Base-by-base conservation (phyloP, 2,329 filamentous ascomycete species). In the Fusarium sp. region DNA sequence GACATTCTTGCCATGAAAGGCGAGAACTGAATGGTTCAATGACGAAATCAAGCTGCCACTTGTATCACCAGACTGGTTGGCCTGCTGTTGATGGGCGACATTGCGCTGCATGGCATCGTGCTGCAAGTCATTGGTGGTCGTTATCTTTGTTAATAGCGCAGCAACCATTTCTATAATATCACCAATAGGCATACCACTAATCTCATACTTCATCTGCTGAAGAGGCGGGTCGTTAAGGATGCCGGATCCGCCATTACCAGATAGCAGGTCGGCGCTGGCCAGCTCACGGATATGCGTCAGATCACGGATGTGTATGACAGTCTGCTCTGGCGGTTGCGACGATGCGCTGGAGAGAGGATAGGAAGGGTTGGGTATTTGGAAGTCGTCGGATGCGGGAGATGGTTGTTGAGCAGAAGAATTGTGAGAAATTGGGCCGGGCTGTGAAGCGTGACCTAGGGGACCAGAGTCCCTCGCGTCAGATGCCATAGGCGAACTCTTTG, bases 121-220 rank as follows among this genome's bases (percentile, higher is more conserved):
- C 80, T 98, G 95, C 55, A 92, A 85, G 79, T 99, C 96, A 79
- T 99, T 99, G 62, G 95, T 98, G 6, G 93, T 94, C 9, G 96
- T 98, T 76, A 99, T 99, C 81, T 98, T 98, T 61, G 95, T 97
- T 69, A 99, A 85, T 27, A 99, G 87, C 10, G 95, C 96, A 7
- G 96, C 96, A 7, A 99, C 96, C 96, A 99, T 98, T 81, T 98
- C 95, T 79, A 99, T 99, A 74, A 99, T 93, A 78, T 99, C 95
- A 72, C 92, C 90, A 60, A 98, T 97, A 56, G 96, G 96, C 95
- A 99, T 98, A 57, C 90, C 93, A 82, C 95, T 98, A 76, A 99
- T 98, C 81, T 98, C 96, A 80, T 97, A 99, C 79, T 89, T 90
- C 82, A 87, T 87, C 70, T 86, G 86, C 74, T 87, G 86, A 40